A percentile compares a stretch with the other conserved stretches of the same genome.
Evolutionary conservation across 306 rosid genomes (phyloP).

Genomic region (Acacia crassicarpa): DNA sequence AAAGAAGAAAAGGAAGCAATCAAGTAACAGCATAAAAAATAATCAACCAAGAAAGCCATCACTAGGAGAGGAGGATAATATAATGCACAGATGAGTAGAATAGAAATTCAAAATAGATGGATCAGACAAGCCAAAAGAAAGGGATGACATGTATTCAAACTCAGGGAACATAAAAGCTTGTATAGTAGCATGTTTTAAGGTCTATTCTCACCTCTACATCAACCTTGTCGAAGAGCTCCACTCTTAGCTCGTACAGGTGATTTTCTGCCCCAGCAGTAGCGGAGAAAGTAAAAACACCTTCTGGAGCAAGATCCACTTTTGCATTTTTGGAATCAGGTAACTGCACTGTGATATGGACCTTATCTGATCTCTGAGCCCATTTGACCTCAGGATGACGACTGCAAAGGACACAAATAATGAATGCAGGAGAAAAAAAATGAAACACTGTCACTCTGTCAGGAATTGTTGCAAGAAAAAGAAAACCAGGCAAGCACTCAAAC

Average conservation of each 20-base stretch:
- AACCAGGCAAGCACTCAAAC: background rate
- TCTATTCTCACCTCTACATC: slow-evolving; percentile 66
- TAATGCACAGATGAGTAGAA: background rate
- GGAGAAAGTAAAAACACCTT: slow-evolving; percentile 69
- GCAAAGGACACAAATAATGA: slow-evolving; percentile 8
- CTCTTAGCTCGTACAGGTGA: slow-evolving; percentile 61
- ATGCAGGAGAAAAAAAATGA: background rate
- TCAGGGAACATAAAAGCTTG: too few species aligned
- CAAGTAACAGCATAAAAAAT: background rate
- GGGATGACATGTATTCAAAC: background rate
- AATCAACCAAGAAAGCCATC: background rate
- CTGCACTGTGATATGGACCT: slow-evolving; percentile 77
- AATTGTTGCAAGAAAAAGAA: background rate
- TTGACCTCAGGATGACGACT: slow-evolving; percentile 98
- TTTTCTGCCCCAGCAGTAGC: slow-evolving; percentile 76
- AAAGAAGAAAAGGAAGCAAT: background rate
- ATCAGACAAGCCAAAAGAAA: background rate
- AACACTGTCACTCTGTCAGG: background rate
- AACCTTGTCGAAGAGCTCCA: slow-evolving; percentile 92
- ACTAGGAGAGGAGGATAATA: background rate
- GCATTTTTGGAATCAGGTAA: slow-evolving; percentile 84
- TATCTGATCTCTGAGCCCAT: slow-evolving; percentile 96
- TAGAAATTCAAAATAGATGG: background rate
- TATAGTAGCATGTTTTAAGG: background rate
- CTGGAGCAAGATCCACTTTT: slow-evolving; percentile 85